phyloP scores from a whole-genome alignment of 768 basidiomycete genomes.

The Nidula microcarpa region DNA sequence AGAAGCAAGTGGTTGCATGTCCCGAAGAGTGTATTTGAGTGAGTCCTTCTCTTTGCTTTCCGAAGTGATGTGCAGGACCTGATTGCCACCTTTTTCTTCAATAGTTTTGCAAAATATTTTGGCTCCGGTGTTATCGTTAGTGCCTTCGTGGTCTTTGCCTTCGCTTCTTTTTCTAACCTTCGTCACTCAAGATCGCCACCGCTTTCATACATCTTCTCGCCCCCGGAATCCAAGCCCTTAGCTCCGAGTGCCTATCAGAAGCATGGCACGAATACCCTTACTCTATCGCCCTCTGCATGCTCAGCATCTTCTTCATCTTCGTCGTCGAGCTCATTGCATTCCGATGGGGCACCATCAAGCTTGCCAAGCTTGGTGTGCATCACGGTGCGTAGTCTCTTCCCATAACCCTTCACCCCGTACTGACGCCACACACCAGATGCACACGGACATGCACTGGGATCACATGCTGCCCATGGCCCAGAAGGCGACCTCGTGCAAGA shows the following conservation, averaged over 20 bases:
- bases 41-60: conserved; percentile 16
- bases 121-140: conserved; percentile 85
- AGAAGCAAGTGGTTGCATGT: conserved; percentile 49
- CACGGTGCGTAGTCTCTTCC: conserved; percentile 42
- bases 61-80: neutral
- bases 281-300: conserved; percentile 74
- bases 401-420: too few species aligned
- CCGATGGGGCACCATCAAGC: conserved; percentile 76
- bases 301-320: conserved; percentile 83
- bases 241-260: conserved; percentile 62
- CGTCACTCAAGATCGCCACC: conserved; percentile 67
- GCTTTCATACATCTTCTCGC: conserved; percentile 83
- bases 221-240: conserved; percentile 71
- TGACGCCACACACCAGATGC: conserved; percentile 37
- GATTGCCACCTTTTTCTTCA: conserved; percentile 5
- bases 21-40: conserved; percentile 70
- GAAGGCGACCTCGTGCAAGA: conserved; percentile 29
- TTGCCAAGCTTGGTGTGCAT: conserved; percentile 59
- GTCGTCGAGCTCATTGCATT: conserved; percentile 83
- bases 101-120: conserved; percentile 84
- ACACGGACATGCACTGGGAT: conserved; percentile 61
- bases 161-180: conserved; percentile 4
- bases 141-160: conserved; percentile 7
- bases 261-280: conserved; percentile 84
- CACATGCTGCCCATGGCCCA: conserved; percentile 70